Conservation (phyloP, 345 rosid species). For the Ceriops tagal region DNA sequence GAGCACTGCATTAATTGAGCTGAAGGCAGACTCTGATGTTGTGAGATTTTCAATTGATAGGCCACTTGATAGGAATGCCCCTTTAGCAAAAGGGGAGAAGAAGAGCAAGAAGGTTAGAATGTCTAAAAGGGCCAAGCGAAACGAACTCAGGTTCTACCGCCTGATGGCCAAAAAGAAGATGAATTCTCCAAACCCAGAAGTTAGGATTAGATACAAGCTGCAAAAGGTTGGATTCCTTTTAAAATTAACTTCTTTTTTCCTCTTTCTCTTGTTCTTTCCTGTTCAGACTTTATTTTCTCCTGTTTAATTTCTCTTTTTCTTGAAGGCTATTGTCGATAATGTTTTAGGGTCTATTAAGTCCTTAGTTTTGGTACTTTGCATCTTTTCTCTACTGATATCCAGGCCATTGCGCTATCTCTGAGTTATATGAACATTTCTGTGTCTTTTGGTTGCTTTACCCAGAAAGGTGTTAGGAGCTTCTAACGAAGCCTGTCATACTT, state of each 20-base stretch:
- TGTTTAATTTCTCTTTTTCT: neutral
- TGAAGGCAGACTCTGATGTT: conserved; percentile 54
- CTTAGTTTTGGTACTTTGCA: neutral
- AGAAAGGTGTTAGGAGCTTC: too few relatives aligned
- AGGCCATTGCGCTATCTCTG: too few relatives aligned
- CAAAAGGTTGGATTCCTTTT: conserved; percentile 56
- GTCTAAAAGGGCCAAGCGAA: conserved; percentile 63
- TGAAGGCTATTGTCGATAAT: neutral
- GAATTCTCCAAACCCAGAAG: conserved; percentile 94
- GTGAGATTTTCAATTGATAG: conserved; percentile 63
- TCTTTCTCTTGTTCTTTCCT: neutral
- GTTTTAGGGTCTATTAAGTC: neutral
- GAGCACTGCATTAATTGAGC: conserved; percentile 48
- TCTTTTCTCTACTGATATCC: too few relatives aligned
- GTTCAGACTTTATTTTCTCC: neutral
- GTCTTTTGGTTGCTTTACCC: too few relatives aligned
- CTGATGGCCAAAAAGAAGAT: conserved; percentile 90
- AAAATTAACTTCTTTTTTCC: neutral
- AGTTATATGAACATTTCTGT: too few relatives aligned
- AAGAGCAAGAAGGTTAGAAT: conserved; percentile 40
- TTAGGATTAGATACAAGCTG: conserved; percentile 83
- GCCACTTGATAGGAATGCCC: conserved; percentile 17
- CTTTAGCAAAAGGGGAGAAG: conserved; percentile 37
- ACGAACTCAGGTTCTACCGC: conserved; percentile 78
- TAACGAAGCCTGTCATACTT: too few relatives aligned